Evolutionary conservation across 2,329 filamentous ascomycete genomes (phyloP).

Genomic region (Herpotrichia juniperi): DNA sequence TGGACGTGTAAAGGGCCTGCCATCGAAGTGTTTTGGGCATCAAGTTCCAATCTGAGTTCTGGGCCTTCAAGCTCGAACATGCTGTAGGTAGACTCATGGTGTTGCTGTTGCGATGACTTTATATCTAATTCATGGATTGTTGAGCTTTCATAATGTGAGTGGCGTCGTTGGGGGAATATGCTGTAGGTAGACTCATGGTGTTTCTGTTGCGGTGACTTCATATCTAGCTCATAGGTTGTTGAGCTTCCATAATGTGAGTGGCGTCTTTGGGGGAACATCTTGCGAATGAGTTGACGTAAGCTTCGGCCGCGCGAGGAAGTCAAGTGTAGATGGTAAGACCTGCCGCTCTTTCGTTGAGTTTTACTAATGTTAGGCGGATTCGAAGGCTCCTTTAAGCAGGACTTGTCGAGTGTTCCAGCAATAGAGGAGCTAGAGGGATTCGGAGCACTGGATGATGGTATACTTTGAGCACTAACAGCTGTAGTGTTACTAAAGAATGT

Average conservation of each 20-base stretch:
- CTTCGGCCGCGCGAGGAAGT: slow-evolving; percentile 5
- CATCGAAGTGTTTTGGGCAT: neutral
- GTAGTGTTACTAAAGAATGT: slow-evolving; percentile 6
- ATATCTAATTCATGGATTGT: neutral
- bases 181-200: neutral
- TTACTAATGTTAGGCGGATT: neutral
- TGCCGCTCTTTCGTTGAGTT: neutral
- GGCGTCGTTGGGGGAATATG: slow-evolving; percentile 1
- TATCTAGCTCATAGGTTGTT: neutral
- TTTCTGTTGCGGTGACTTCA: neutral
- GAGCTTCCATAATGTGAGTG: neutral
- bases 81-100: neutral
- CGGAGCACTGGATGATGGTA: neutral
- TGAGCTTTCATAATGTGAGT: neutral
- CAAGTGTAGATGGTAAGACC: neutral
- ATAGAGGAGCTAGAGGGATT: neutral
- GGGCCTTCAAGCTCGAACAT: neutral
- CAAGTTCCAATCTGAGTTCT: neutral
- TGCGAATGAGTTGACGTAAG: slow-evolving; percentile 6
- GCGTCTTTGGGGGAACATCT: slow-evolving; percentile 1
- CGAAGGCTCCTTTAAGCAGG: neutral
- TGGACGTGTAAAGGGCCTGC: neutral
- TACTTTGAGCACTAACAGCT: neutral
- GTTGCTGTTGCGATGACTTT: neutral
- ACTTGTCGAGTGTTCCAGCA: neutral